Base-by-base conservation (phyloP, 345 rosid species). In the Salix koriyanagi region DNA sequence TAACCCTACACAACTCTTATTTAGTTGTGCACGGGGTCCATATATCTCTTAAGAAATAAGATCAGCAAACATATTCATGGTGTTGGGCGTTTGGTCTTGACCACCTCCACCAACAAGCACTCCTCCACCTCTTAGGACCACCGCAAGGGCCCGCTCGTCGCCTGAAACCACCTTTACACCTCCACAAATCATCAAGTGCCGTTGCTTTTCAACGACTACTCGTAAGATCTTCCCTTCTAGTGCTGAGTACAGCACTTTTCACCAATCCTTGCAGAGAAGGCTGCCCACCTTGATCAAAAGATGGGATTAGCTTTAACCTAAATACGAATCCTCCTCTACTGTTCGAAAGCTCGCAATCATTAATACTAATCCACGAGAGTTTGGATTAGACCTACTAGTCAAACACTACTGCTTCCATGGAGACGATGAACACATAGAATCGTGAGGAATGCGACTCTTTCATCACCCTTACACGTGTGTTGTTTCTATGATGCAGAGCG, bases 21-120 rank as follows among this genome's bases (percentile, higher is more conserved):
- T 4, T 32, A 4, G 2, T 4, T 4, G 34, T 32, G 34, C 34
- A 32, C 2, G 5, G 41, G 67, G 77, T 73, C 80, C 26, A 23
- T 44, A 18, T 76, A 70, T 32, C 50, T 13, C 16, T 56, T 0
- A 32, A 32, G 0, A n/a, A 46, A 30, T 37, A 34, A 66, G 65
- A 26, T 69, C 50, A 28, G 67, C 79, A 80, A 66, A 67, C 83
- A 60, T 42, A n/a, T 74, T 73, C 19, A 75, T 74, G 77, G 76
- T 77, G 74, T 28, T 68, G 74, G 67, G 67, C 5, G 70, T 61
- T 73, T 70, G 79, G 72, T 81, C 14, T 69, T 70, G 87, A 81
- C 82, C 74, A 32, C 69, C 70, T 30, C 84, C 82, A 73, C 82
- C 81, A 70, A 60, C 68, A 21, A 65, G 85, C 82, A 79, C 82